Conservation (phyloP, 2,329 filamentous ascomycete genomes). For the Pestalotiopsis sp. region DNA sequence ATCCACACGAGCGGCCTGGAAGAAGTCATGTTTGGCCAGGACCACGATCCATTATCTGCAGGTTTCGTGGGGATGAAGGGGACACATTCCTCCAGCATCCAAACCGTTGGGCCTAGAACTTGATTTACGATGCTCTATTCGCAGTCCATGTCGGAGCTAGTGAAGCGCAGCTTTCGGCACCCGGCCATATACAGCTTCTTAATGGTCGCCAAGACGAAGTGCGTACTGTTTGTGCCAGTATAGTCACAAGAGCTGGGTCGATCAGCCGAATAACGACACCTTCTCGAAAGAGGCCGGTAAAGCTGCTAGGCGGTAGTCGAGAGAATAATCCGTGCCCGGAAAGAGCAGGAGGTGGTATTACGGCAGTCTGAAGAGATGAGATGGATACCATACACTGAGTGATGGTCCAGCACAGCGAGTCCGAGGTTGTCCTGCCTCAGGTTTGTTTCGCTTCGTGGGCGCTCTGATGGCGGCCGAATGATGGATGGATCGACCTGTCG, state of each 20-base stretch:
- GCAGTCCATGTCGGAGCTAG: too few species aligned
- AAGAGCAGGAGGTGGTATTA: not conserved
- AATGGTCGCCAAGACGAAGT: too few species aligned
- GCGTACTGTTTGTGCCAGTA: too few species aligned
- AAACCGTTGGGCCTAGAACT: not conserved
- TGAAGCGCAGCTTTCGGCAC: too few species aligned
- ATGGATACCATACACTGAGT: not conserved
- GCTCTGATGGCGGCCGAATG: not conserved
- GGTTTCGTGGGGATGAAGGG: not conserved
- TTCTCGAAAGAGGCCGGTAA: not conserved
- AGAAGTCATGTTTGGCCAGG: not conserved
- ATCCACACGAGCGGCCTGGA: not conserved
- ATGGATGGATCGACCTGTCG: not conserved
- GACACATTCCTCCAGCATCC: not conserved
- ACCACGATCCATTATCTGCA: not conserved
- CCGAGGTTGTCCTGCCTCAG: slow-evolving; percentile 6
- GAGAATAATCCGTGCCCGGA: not conserved
- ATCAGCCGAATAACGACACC: not conserved
- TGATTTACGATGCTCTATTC: too few species aligned
- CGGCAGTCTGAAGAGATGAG: not conserved
- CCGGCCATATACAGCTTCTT: too few species aligned
- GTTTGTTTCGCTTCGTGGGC: slow-evolving; percentile 7
- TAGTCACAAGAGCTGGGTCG: too few species aligned
- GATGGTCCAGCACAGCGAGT: not conserved
- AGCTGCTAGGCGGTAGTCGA: not conserved